Evolutionary conservation across 1,139 yeast genomes (phyloP), one percentile per base, ranked within the genome.

Genomic region (Hemisphaericaspora xylofermentans): DNA sequence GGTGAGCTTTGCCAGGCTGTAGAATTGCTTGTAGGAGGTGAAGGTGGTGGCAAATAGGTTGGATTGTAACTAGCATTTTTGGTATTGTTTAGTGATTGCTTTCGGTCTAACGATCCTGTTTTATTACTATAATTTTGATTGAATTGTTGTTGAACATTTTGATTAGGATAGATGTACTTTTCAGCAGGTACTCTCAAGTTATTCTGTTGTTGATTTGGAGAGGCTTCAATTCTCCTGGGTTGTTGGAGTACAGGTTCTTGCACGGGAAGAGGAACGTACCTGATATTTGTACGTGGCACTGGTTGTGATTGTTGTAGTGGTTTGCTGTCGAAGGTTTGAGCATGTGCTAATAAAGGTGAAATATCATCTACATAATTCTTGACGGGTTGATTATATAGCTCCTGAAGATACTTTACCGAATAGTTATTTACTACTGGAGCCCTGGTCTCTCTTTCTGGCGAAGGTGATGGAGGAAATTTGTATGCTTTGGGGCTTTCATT

Each of bases 381-480:
- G 25, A 39, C 43, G 13, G 46, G 46, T 21, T 53, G 47, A 34
- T 55, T 52, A 32, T 56, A 54, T 35, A 73, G 53, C 30, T 67
- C 69, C 49, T 74, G 78, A 36, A 75, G 58, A 47, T 72, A 72
- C 43, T 66, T 73, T 2, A 68, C 76, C 1, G 76, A 66, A 36
- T 68, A 74, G 33, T 53, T 57, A 38, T 68, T 70, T 1, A 63
- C 60, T 17, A 53, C 43, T 38, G 42, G 49, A 31, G 17, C 40
- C 35, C 35, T 43, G 43, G 18, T 36, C 35, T n/a, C 35, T 33
- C 40, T 43, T 35, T 28, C 33, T 33, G 63, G 60, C 22, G 62
- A 45, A 5, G 69, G 68, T 3, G 69, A 61, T 6, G 76, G 72
- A 1, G 82, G 82, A 46, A 77, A 77, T 51, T 72, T 74, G 56